phyloP scores from a whole-genome alignment of 2,329 filamentous ascomycete genomes.

The Arachnomyces sp. region DNA sequence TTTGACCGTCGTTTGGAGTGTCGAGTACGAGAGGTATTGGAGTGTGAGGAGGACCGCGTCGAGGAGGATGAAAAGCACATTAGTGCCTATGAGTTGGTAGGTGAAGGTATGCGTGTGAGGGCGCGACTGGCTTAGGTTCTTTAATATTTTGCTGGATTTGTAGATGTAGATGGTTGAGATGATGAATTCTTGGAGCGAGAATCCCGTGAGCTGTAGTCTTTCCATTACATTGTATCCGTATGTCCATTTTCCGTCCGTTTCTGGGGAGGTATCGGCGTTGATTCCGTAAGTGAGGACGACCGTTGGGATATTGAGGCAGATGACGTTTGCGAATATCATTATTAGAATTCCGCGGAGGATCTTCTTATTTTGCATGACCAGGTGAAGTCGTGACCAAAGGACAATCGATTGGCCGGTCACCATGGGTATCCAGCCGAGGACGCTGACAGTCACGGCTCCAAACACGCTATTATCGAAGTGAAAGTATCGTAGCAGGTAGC shows the following conservation, averaged over 20 bases:
- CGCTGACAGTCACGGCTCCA: slow-evolving; percentile 21
- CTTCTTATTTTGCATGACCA: slow-evolving; percentile 25
- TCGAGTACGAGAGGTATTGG: slow-evolving; percentile 21
- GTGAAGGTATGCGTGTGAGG: slow-evolving; percentile 20
- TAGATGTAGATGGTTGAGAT: slow-evolving; percentile 44
- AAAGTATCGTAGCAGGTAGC: slow-evolving; percentile 27
- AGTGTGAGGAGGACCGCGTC: slow-evolving; percentile 21
- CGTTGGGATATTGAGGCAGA: slow-evolving; percentile 29
- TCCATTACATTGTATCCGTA: slow-evolving; percentile 32
- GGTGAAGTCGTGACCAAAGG: slow-evolving; percentile 34
- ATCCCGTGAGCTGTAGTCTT: slow-evolving; percentile 43
- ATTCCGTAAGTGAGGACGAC: slow-evolving; percentile 28
- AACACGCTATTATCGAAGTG: slow-evolving; percentile 12
- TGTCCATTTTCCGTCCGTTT: background rate
- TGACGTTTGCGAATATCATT: slow-evolving; percentile 32
- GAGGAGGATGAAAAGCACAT: slow-evolving; percentile 24
- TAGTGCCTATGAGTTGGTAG: slow-evolving; percentile 29
- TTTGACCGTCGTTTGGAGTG: slow-evolving; percentile 23
- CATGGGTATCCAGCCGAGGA: slow-evolving; percentile 30
- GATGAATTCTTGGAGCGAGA: slow-evolving; percentile 43
- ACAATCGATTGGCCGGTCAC: slow-evolving; percentile 33
- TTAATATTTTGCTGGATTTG: slow-evolving; percentile 37
- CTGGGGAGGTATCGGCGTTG: slow-evolving; percentile 24
- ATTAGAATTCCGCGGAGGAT: slow-evolving; percentile 24
- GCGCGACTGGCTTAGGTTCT: slow-evolving; percentile 31